Evolutionary conservation across 2,329 filamentous ascomycete genomes (phyloP), one percentile per base, ranked within the genome.

Genomic region (Nannizziopsis arthrosporioides): DNA sequence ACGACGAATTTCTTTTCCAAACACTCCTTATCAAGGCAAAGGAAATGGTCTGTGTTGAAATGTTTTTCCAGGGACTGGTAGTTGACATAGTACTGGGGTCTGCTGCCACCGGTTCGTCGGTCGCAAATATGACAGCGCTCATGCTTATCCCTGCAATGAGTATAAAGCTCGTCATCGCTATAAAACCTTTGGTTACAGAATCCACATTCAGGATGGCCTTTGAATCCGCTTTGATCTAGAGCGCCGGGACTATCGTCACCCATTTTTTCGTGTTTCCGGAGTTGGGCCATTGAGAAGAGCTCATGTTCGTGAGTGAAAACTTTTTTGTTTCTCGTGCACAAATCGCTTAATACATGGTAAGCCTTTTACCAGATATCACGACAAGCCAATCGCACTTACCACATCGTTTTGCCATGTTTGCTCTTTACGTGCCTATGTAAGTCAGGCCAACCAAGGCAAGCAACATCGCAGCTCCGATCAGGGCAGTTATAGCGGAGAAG

Each of bases 301-400:
- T 93, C 86, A 63, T 98, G 92, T 67, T 98, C 92, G 67, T 98
- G 92, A 1, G 92, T 95, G 59, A 98, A 98, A 31, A 95, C 88
- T 62, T 94, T 95, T 69, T 98, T 98, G 71, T 95, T 89, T 51
- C 88, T 75, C 5, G 89, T 85, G 67, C 89, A 95, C 9, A 94
- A 73, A 64, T 94, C 87, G 66, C 85, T 76, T 52, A 27, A 19
- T 3, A 11, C 9, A 39, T 17, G 18, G 48, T 54, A 19, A 54
- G 38, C n/a, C 17, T 32, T n/a, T 30, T 6, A 19, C 8, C 12
- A 9, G 31, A 32, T 27, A 27, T 7, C 7, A 7, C 8, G 2
- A 9, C 15, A n/a, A 19, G 14, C 3, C 6, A 46, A 12, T 18
- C 14, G 32, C 36, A 71, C 71, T 54, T 68, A 76, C 74, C 79